Evolutionary conservation across 371 early-diverging fungal species (phyloP), one percentile per base, ranked within the genome.

Genomic region (Racocetra persica): DNA sequence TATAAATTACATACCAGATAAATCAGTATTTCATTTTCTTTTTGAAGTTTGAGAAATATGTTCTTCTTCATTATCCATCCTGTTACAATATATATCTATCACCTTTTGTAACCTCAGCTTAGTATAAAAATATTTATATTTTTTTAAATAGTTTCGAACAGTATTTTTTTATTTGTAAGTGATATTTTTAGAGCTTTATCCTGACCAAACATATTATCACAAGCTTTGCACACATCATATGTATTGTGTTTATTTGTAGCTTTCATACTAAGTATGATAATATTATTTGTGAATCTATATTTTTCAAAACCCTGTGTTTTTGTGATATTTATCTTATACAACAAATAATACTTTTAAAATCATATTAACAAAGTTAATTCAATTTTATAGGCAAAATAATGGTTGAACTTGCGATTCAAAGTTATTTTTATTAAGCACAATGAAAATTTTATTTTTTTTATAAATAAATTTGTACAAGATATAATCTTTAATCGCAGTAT

Each of bases 101-200:
- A 14, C 74, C 54, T 73, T 59, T 55, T 73, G 28, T 57, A 11
- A 54, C n/a, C 49, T 49, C n/a, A 75, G n/a, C 45, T 75, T 60
- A n/a, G 11, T 24, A 36, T 7, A 0, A 22, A 75, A 75, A 36
- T 62, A 22, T 60, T 0, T 0, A 14, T 62, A 76, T n/a, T 76
- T 59, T 76, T 76, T 76, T 76, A 76, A 57, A 22, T 76, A 49
- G 45, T 76, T 76, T 45, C 22, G 28, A 41, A 59, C 59, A 36
- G 28, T 28, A 2, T 24, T 8, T 76, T 76, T 76, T 76, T 76
- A 76, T 76, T 76, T 1, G 76, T 76, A 14, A 76, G 28, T 13
- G n/a, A 36, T 41, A 2, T 6, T 22, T 76, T 60, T 76, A 14
- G n/a, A n/a, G 36, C 36, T 59, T 55, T n/a, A 1, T 41, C 36